Evolutionary conservation across 139 green algal species (phyloP), one percentile per base, ranked within the genome.

Genomic region (Coelastrella sp.): DNA sequence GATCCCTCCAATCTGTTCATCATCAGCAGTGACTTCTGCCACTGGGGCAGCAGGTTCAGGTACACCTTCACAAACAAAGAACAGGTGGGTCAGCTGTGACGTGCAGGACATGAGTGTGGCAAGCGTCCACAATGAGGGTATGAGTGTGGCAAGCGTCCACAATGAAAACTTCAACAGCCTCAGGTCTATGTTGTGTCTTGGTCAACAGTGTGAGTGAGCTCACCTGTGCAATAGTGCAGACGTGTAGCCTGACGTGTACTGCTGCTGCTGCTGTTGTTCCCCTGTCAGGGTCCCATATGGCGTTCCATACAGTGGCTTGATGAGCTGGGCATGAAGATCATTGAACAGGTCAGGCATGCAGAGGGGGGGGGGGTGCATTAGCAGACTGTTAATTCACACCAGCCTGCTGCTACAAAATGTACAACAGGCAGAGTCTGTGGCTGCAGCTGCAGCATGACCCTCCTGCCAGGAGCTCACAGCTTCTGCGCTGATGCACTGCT

Each of bases 1-100:
- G 92, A 98, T 81, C 90, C 92, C 0, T 51, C 57, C 69, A 98
- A 98, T 85, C 78, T 99, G 9, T 98, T 99, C 87, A 90, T 98
- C 27, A 88, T 99, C 45, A 97, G 92, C 27, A 94, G 88, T 57
- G 97, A 99, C 90, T 99, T 99, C 79, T 99, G 97, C 89, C 97
- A 99, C 88, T 99, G 97, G 97, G 97, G 97, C 43, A 78, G 45
- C 0, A 89, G 94, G 34, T 98, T 99, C 86, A 88, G 82, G 60
- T 99, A 95, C 90, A 97, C 92, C 2, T 90, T 89, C 57, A 87
- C 91, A 37, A 84, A 95, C 59, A 40, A 87, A 38, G 85, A 86
- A 2, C 66, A 93, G 88, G 89, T 88, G 21, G 48, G 78, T 15
- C 48, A 64, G 5, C 53, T 9, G 30, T 34, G 53, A 5, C 45